Percentiles rank a stretch among this genome's conserved stretches.
These are phyloP conservation scores for Byssochlamys sp. DNA, from an alignment of 2,329 filamentous ascomycete genomes.

Conservation along the genomic window DNA sequence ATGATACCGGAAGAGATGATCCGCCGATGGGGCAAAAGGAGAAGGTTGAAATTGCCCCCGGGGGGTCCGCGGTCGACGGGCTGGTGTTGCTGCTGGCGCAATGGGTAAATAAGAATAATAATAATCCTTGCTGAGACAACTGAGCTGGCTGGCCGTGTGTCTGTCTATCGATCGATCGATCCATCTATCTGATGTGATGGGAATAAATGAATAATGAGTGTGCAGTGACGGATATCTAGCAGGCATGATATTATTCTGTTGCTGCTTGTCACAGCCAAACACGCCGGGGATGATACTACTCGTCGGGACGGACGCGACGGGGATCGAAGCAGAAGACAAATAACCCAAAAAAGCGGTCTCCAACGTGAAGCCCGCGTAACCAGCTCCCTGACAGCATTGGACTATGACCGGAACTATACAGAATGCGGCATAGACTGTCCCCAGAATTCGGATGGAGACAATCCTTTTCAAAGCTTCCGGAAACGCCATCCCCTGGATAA, in stretches of 20 bases:
- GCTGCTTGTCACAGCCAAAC: neutral
- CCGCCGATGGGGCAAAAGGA: neutral
- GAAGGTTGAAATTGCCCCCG: neutral
- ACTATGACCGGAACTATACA: neutral
- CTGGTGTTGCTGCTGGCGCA: neutral
- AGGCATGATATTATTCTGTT: neutral
- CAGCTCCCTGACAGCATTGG: neutral
- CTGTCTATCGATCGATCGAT: no score
- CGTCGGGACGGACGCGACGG: neutral
- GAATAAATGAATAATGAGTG: no score
- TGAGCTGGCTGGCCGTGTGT: no score
- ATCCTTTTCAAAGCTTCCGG: neutral
- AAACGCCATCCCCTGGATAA: neutral
- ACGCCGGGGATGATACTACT: neutral
- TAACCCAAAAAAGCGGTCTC: neutral
- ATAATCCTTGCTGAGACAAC: no score
- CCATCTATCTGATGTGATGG: no score
- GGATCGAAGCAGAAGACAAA: neutral
- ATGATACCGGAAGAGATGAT: neutral
- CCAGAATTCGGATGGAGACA: neutral
- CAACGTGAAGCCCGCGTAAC: neutral
- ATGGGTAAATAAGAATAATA: no score
- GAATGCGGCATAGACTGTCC: neutral
- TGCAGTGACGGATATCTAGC: no score
- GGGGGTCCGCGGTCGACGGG: neutral